phyloP scores from a whole-genome alignment of 768 basidiomycete genomes.

The Lactarius sanguifluus region DNA sequence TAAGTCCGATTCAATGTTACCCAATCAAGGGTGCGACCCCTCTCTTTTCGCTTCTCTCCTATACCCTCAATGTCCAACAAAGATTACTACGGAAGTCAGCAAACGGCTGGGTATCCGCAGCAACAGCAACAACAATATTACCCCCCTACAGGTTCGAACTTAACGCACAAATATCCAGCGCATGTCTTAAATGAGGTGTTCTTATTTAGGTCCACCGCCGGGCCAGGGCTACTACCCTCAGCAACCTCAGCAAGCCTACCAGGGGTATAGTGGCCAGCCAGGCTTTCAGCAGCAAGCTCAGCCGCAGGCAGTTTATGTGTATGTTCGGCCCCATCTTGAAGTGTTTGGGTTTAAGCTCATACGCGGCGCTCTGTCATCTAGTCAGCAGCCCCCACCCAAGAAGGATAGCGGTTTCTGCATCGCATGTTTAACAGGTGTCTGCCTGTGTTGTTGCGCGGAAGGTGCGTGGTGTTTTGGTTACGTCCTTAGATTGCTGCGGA shows the following conservation, averaged over 20 bases:
- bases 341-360: constrained; percentile 1
- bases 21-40: not conserved
- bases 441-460: constrained; percentile 73
- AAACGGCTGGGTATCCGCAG: constrained; percentile 47
- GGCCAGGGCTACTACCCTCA: constrained; percentile 73
- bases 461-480: constrained; percentile 42
- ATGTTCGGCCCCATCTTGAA: constrained; percentile 35
- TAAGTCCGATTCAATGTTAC: constrained; percentile 5
- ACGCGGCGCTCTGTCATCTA: constrained; percentile 33
- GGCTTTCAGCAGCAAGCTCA: constrained; percentile 60
- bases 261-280: constrained; percentile 43
- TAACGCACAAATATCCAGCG: not conserved
- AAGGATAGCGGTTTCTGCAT: constrained; percentile 52
- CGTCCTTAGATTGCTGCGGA: not conserved
- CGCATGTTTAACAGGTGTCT: constrained; percentile 65
- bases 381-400: constrained; percentile 49
- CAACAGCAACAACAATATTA: constrained; percentile 47
- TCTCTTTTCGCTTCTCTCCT: constrained; percentile 21
- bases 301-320: constrained; percentile 84
- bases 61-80: constrained; percentile 53
- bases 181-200: constrained; percentile 32
- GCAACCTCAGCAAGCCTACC: constrained; percentile 72
- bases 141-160: constrained; percentile 48
- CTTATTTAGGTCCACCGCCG: constrained; percentile 47
- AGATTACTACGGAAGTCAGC: constrained; percentile 57